Evolutionary conservation across 441 rosid genomes (phyloP).

Genomic region (Erodium texanum): DNA sequence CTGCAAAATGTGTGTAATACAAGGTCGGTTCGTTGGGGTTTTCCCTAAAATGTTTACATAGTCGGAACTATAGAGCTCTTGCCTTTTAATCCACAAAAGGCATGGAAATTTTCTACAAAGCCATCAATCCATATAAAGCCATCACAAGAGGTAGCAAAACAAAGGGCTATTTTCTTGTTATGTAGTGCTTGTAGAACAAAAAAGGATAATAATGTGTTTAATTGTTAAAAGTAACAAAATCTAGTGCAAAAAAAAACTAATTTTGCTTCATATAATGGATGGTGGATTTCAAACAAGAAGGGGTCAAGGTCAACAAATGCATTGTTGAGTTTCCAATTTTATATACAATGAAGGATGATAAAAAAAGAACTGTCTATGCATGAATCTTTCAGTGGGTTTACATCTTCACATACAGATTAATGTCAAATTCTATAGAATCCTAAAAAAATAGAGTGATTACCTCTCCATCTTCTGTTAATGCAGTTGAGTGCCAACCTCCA

Average conservation of each 20-base stretch:
- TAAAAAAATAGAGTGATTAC: constrained; percentile 27
- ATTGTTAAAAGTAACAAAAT: background rate
- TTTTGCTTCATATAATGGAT: background rate
- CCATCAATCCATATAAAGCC: too few species aligned
- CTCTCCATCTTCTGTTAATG: constrained; percentile 72
- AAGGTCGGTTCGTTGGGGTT: too few species aligned
- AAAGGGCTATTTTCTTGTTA: too few species aligned
- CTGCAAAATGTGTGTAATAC: too few species aligned
- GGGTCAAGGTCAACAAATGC: background rate
- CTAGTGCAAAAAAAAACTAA: background rate
- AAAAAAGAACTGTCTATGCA: too few species aligned
- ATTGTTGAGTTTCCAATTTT: background rate
- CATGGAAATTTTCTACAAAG: background rate
- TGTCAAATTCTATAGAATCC: background rate
- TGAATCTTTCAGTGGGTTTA: background rate
- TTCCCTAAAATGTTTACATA: background rate
- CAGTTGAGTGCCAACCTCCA: constrained; percentile 99
- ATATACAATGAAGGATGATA: background rate
- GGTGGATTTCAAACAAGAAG: background rate
- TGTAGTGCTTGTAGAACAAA: background rate
- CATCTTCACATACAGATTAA: background rate
- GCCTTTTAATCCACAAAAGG: background rate
- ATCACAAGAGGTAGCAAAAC: too few species aligned
- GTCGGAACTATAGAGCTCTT: background rate
- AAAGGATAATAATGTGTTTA: background rate